Evolutionary conservation across 768 basidiomycete genomes (phyloP), one percentile per base, ranked within the genome.

Genomic region (Lyophyllum shimeji): DNA sequence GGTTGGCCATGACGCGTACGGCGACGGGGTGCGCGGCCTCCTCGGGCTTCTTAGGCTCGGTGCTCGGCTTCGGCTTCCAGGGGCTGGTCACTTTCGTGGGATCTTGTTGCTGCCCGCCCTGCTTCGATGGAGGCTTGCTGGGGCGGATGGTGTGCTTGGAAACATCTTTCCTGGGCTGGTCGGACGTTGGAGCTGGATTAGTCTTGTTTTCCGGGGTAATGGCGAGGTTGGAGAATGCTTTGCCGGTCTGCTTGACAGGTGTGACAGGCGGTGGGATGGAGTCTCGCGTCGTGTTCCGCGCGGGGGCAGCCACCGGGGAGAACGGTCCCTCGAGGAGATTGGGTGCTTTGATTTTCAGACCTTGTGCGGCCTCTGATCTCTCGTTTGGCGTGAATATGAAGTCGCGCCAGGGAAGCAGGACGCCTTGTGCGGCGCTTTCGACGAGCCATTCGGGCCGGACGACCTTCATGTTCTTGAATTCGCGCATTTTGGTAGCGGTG

Each of bases 401-500:
- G 55, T 87, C 76, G 52, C 75, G 78, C 95, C 95, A 98, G 8
- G 93, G 85, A 6, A 95, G 79, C 9, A 97, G 75, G 7, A 69
- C 65, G 0, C 85, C 85, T 2, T 78, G 79, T 52, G 84, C 74
- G n/a, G 81, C 82, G 60, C 93, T 95, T 29, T 94, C 83, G 11
- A 87, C 76, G 11, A 99, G 78, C 97, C 97, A 99, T 55, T 87
- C 86, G 0, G 95, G 93, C 45, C 77, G 78, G 37, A 89, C 94
- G 15, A 98, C 89, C 67, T 95, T 97, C 88, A 96, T 90, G 40
- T 87, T 70, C 68, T 87, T 82, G 70, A 95, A 98, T 63, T 96
- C 94, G 20, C 82, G 83, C 43, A 93, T 81, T 72, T 98, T 99
- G 40, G 86, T 85, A 0, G 93, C 88, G 0, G 96, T 98, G 43